phyloP scores from a whole-genome alignment of 148 eudicot species.

The Rhododendron kiyosumense region DNA sequence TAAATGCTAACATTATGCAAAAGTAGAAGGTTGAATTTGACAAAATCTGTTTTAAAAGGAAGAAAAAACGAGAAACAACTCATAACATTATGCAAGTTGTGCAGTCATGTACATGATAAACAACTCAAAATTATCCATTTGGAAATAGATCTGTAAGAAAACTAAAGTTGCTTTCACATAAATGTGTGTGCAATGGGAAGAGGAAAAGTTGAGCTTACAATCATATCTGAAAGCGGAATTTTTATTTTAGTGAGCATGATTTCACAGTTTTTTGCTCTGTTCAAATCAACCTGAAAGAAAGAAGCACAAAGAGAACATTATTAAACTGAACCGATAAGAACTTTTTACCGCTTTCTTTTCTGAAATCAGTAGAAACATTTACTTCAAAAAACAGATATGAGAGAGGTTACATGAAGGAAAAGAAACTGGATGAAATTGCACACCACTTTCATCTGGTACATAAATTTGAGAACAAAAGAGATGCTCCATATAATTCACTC shows the following conservation, averaged over 20 bases:
- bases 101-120: not conserved
- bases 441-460: not conserved
- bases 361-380: not conserved
- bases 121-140: not conserved
- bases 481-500: not conserved
- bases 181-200: not conserved
- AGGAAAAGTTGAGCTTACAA: conserved; percentile 47
- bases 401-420: not conserved
- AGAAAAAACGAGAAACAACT: not conserved
- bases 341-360: not conserved
- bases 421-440: not conserved
- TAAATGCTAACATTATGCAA: not conserved
- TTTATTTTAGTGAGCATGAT: conserved; percentile 98
- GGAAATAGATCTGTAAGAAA: not conserved
- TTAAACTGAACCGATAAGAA: not conserved
- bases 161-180: not conserved
- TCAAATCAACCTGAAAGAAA: conserved; percentile 73
- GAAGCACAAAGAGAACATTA: not conserved
- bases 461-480: not conserved
- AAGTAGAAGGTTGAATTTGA: not conserved
- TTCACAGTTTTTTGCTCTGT: conserved; percentile 94
- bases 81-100: not conserved
- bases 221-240: conserved; percentile 91
- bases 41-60: not conserved
- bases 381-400: not conserved